Percentiles rank a stretch among this genome's conserved stretches.
Evolutionary conservation across 495 filamentous ascomycete species (phyloP).

Genomic region (Penicillium flavigenum): DNA sequence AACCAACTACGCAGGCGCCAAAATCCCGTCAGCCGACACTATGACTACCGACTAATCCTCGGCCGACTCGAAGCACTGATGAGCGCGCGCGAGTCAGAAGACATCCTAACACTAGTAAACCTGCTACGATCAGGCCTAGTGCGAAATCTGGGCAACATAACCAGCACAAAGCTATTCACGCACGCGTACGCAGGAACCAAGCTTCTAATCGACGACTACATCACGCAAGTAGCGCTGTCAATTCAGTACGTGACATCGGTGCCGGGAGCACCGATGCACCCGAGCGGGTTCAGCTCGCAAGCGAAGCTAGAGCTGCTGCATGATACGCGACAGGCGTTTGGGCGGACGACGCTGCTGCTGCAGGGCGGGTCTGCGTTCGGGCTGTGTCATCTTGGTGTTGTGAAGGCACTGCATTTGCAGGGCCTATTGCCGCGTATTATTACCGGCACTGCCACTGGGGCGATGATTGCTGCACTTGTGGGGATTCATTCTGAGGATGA

Average conservation of each 20-base stretch:
- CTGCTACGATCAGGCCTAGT: constrained; percentile 84
- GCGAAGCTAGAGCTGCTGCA: constrained; percentile 84
- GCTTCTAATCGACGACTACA: constrained; percentile 85
- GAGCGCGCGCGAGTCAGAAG: constrained; percentile 70
- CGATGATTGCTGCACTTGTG: constrained; percentile 86
- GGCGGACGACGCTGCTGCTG: constrained; percentile 78
- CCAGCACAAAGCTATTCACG: constrained; percentile 78
- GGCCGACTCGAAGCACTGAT: constrained; percentile 71
- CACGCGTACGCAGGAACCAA: constrained; percentile 88
- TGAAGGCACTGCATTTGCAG: constrained; percentile 82
- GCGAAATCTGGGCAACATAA: constrained; percentile 89
- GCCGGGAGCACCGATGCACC: constrained; percentile 57
- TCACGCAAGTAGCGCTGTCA: constrained; percentile 76
- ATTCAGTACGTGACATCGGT: constrained; percentile 74
- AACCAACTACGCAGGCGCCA: constrained; percentile 58
- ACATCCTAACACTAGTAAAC: constrained; percentile 72
- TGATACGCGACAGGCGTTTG: constrained; percentile 88
- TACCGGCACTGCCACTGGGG: constrained; percentile 85
- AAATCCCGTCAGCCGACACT: constrained; percentile 75
- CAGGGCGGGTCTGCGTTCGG: constrained; percentile 94
- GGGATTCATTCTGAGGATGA: constrained; percentile 89
- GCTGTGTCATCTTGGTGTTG: constrained; percentile 85
- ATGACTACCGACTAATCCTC: constrained; percentile 86
- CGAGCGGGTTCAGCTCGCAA: constrained; percentile 70
- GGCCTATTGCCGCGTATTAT: constrained; percentile 87